Base-by-base conservation (phyloP, 1,284 basidiomycete genomes). In the Cutaneotrichosporon cutaneum region DNA sequence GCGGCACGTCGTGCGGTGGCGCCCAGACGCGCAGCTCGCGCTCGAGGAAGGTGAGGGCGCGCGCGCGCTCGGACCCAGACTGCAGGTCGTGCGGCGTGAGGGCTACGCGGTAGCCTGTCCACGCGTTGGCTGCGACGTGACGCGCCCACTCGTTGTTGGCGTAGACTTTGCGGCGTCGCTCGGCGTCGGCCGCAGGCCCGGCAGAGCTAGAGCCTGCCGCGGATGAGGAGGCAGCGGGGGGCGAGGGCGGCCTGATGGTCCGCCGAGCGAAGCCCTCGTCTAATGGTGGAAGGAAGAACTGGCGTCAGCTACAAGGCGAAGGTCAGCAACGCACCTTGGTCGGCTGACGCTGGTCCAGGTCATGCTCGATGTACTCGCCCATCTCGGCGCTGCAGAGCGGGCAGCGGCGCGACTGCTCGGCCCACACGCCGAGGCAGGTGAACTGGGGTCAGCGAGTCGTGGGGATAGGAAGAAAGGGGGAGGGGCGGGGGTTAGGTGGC, bases 51-150 rank as follows among this genome's bases (percentile, higher is more conserved):
- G 83, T 82, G 0, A 87, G 90, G 21, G 90, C 88, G 10, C 90
- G 61, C 85, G 21, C 33, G 33, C 42, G 47, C 4, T 50, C 33
- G 21, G 39, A 16, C 39, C n/a, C 54, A 21, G 32, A 21, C 18
- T 42, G 39, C 26, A 35, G 21, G 71, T 91, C 89, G 2, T 86
- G 78, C 1, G 92, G 90, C 0, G 86, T 87, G 8, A 91, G 91
- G 69, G 86, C 90, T 21, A 90, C 89, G 13, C 87, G 85, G 76
- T 89, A 94, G 54, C 88, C 85, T 4, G 92, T 93, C 70, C 85
- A 87, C 0, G 85, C 76, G 72, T 94, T 95, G 21, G 90, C 90
- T 5, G 90, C 90, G 59, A 94, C 85, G 72, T 95, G 92, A 90
- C 92, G 93, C 8, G 87, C 90, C 70, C 88, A 94, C 1, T 92